Percentiles rank a stretch among this genome's conserved stretches.
phyloP scores from a whole-genome alignment of 306 rosid genomes.

The apple (Malus domestica) region ASM211411v1 NC_041795.1:23756001-23756500 shows the following conservation, averaged over 20 bases:
- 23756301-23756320: background rate
- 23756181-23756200: background rate
- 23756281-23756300: conserved; percentile 13
- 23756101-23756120: background rate
- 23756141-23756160: background rate
- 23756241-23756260: background rate
- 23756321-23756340: background rate
- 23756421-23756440: background rate
- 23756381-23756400: background rate
- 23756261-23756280: background rate
- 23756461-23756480: background rate
- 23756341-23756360: background rate
- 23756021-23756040: too few relatives aligned
- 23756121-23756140: background rate
- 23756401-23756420: background rate
- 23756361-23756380: background rate
- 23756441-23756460: background rate
- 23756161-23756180: background rate
- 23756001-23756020: too few relatives aligned
- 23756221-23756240: background rate
- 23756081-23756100: background rate
- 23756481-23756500: background rate
- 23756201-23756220: background rate
- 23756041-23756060: too few relatives aligned
- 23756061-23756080: too few relatives aligned